phyloP scores from a whole-genome alignment of 2,329 filamentous ascomycete genomes.

The Proliferodiscus dingleyae region DNA sequence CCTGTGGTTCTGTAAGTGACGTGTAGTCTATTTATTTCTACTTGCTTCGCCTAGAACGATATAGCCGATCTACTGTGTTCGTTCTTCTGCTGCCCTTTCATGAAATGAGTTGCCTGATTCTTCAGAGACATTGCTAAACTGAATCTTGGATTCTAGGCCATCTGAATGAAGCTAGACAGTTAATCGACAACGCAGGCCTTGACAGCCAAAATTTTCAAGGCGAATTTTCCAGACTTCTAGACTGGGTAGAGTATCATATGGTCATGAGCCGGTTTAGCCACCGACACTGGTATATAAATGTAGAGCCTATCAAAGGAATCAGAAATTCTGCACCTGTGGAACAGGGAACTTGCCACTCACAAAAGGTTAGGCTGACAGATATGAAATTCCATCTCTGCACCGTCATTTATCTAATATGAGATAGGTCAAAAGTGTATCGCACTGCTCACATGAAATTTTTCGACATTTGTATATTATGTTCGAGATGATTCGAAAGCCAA shows the following conservation, averaged over 20 bases:
- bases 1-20: conserved; percentile 21
- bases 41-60: conserved; percentile 14
- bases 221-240: conserved; percentile 18
- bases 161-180: conserved; percentile 20
- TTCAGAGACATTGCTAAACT: conserved; percentile 18
- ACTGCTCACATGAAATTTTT: conserved; percentile 22
- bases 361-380: conserved; percentile 18
- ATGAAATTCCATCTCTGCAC: conserved; percentile 9
- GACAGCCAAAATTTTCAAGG: conserved; percentile 15
- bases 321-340: conserved; percentile 13
- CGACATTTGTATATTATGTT: conserved; percentile 16
- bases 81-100: conserved; percentile 8
- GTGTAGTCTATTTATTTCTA: conserved; percentile 14
- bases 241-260: conserved; percentile 22
- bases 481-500: conserved; percentile 20
- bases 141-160: conserved; percentile 16
- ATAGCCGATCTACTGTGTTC: conserved; percentile 8
- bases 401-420: conserved; percentile 16
- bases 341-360: conserved; percentile 15
- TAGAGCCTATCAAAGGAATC: conserved; percentile 11
- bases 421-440: conserved; percentile 15
- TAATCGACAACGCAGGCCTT: conserved; percentile 17
- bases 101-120: conserved; percentile 14
- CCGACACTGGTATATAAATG: conserved; percentile 18
- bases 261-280: conserved; percentile 20